Evolutionary conservation across 768 basidiomycete species (phyloP), one percentile per base, ranked within the genome.

Genomic region (Mycena olivaceomarginata): DNA sequence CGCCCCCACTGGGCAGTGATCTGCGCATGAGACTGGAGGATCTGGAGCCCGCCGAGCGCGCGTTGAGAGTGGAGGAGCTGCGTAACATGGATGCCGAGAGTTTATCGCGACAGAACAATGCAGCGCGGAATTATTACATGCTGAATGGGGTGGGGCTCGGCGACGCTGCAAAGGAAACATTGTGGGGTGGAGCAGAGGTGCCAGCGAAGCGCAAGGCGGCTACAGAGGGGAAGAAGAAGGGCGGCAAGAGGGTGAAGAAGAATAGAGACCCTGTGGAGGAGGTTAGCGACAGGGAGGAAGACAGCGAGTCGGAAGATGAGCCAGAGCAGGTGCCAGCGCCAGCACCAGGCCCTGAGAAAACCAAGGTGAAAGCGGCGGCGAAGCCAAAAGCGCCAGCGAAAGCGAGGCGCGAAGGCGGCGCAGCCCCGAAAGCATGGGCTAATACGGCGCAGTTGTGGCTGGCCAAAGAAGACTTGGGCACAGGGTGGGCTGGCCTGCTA

Each of bases 71-170:
- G 2, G 31, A 31, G 31, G 31, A 31, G 31, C 31, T 31, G 31
- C 31, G 31, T 3, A 31, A 31, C 31, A 31, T 31, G 31, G 31
- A 31, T 31, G 31, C 31, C 3, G 31, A 45, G 12, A 43, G 8
- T 2, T 4, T 68, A 20, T 4, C 2, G 46, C 46, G 67, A 13
- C 41, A 68, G 37, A 68, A 68, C 31, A 53, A 68, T 20, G 12
- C 4, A 2, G 51, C 67, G 18, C 48, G 25, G 20, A 68, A 68
- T 12, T 53, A 56, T 12, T 68, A 53, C 20, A 39, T 40, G 67
- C 46, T 68, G 25, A 68, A 68, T 40, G 13, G 12, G 25, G 37
- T 68, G 48, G 67, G 67, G 10, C 67, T 68, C 9, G 67, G 67
- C 13, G 67, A 68, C 18, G 51, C 46, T 7, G 48, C 12, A 15